phyloP scores from a whole-genome alignment of 208 protist genomes.

The Wallacemonas sp. region DNA sequence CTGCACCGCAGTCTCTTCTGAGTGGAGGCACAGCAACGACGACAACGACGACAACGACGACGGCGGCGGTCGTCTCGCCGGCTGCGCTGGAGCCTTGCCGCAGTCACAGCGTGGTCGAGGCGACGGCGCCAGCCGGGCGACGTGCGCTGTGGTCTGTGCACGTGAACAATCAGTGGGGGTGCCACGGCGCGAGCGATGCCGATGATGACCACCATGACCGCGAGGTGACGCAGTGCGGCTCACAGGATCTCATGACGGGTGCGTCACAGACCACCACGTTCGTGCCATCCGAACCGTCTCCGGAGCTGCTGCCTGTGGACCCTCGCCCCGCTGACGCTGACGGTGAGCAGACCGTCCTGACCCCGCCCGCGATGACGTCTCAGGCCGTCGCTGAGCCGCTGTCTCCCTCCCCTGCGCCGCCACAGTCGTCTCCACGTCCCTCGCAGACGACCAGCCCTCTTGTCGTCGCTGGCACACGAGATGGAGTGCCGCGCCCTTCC shows the following conservation, averaged over 20 bases:
- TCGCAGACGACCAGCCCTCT: not conserved
- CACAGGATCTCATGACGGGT: too few relatives aligned
- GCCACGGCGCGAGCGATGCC: conserved; percentile 2
- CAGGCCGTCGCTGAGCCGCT: too few relatives aligned
- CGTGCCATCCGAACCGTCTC: not conserved
- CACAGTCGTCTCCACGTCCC: too few relatives aligned
- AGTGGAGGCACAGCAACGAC: not conserved
- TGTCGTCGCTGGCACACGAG: not conserved
- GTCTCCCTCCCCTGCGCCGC: too few relatives aligned
- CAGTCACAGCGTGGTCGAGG: not conserved
- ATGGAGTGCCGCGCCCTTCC: too few relatives aligned
- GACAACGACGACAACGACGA: not conserved
- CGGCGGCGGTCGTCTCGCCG: not conserved
- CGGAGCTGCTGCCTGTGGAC: too few relatives aligned
- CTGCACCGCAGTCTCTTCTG: not conserved
- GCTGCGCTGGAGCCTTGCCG: not conserved
- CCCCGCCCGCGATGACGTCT: too few relatives aligned
- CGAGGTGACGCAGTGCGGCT: not conserved
- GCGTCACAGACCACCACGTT: not conserved
- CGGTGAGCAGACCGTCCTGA: not conserved
- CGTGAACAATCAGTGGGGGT: conserved; percentile 3
- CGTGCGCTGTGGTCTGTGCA: conserved; percentile 2
- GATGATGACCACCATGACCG: not conserved
- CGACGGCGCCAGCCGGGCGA: not conserved
- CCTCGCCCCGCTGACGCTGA: too few relatives aligned